Base-by-base conservation (phyloP, 1,284 basidiomycete species). In the Ustilago esculenta region DNA sequence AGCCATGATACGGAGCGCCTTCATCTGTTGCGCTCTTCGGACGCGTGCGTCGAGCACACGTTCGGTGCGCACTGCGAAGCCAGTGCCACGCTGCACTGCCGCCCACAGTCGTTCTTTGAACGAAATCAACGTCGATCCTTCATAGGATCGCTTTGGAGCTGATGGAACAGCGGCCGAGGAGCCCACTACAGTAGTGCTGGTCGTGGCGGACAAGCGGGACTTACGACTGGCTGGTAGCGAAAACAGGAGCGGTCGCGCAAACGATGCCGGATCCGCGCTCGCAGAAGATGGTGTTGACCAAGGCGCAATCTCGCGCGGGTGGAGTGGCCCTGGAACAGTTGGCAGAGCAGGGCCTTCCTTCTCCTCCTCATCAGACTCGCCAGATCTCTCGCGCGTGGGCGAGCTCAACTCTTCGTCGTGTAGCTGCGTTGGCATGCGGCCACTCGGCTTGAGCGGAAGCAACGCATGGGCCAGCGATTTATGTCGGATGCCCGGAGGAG, bases 11-110 rank as follows among this genome's bases (percentile, higher is more conserved):
- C 63, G 56, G 15, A 72, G 27, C 17, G 72, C 72, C 40, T 57
- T 60, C 57, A 64, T 56, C 51, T 71, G 72, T 45, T 74, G 72
- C 0, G 64, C 69, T 3, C 47, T 35, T 32, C 72, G 41, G 9
- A 74, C 64, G 7, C 65, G 56, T 14, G 60, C 53, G 35, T 74
- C 72, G 8, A 68, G 60, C 42, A 74, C 72, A 25, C 47, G 48
- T 36, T 74, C 60, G 4, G 72, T 72, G 25, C 65, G 52, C 8
- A 74, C 68, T 0, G 72, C 68, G 43, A 74, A 72, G 15, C 72
- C 72, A 4, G 65, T 72, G 4, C 64, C 64, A 5, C 67, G 63
- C 41, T 59, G 55, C n/a, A 67, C 35, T 15, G 55, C 43, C 4
- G 25, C 44, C 66, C 70, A 69, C 9, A 56, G n/a, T 1, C 65